Percentiles rank a stretch among this genome's conserved stretches.
Conservation (phyloP, 805 yeast species). For the Candida ulmi region DNA sequence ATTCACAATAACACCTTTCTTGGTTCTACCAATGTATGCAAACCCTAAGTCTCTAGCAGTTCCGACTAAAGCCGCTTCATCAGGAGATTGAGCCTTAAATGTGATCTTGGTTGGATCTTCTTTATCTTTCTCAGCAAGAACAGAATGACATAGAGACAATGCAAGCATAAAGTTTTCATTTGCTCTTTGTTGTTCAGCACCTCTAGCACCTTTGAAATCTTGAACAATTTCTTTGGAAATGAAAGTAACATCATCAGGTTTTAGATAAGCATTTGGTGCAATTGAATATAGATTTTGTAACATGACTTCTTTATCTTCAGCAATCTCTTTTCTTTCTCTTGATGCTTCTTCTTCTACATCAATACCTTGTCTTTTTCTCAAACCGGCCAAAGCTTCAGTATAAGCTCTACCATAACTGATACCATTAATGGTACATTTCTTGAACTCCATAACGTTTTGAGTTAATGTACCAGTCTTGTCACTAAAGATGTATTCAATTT, state of each 20-base stretch:
- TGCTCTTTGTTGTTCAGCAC: constrained; percentile 47
- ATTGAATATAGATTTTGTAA: constrained; percentile 36
- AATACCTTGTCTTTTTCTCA: constrained; percentile 71
- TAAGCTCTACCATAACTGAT: constrained; percentile 71
- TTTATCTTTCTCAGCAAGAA: constrained; percentile 62
- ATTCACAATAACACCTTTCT: constrained; percentile 57
- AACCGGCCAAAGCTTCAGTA: constrained; percentile 78
- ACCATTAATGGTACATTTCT: constrained; percentile 74
- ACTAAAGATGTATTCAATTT: constrained; percentile 76
- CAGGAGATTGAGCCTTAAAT: constrained; percentile 78
- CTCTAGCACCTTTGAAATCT: constrained; percentile 51
- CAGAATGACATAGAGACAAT: constrained; percentile 75
- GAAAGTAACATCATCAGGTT: constrained; percentile 62
- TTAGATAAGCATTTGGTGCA: constrained; percentile 33
- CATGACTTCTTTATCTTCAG: constrained; percentile 56
- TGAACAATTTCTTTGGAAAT: constrained; percentile 59
- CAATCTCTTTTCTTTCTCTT: constrained; percentile 47
- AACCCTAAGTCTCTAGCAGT: constrained; percentile 78
- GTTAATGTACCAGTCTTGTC: constrained; percentile 83
- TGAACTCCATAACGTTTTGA: constrained; percentile 81
- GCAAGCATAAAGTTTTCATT: constrained; percentile 74
- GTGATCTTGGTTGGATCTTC: constrained; percentile 48
- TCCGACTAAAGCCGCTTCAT: constrained; percentile 79
- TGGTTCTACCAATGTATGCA: constrained; percentile 61
- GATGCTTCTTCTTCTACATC: constrained; percentile 61